Base-by-base conservation (phyloP, 305 asterid genomes). In the Coffea humblotiana region DNA sequence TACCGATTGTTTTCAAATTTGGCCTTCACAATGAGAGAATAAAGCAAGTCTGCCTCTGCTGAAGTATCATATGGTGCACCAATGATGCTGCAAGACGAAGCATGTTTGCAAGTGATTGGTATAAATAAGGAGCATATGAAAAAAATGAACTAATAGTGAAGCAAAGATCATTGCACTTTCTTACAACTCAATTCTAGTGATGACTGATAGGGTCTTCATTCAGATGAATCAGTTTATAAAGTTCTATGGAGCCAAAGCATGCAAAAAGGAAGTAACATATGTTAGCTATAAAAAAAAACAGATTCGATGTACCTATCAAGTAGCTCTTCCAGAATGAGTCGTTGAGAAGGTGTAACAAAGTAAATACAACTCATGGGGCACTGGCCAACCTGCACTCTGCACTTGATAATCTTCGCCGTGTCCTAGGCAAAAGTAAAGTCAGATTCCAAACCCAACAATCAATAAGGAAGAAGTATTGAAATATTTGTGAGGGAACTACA, bases 291-390 rank as follows among this genome's bases (percentile, higher is more conserved):
- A 3, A 43, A 60, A 23, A 2, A 61, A 43, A 58, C 27, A 58
- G 64, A 58, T 37, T 21, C 43, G n/a, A 71, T 15, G 14, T 73
- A 92, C 99, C 95, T 86, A 52, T 80, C 85, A 77, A 93, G 99
- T 72, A 95, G 92, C 90, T 95, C 99, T 90, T 93, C 96, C 64
- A 93, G 90, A 84, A 95, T 84, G 71, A 89, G 79, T 89, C 98
- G 89, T 80, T 95, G 99, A 64, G 93, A 91, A 77, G 97, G 97
- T 64, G 99, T 95, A 54, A 93, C 99, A 80, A 88, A 92, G 80
- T 93, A 95, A 72, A 95, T 92, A 75, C 99, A 93, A 79, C 84
- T 88, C 85, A 93, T 91, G 13, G 98, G 99, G 88, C 99, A 95
- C 88, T 88, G 97, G 56, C 93, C 91, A 27, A 86, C 93, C 93